phyloP scores from a whole-genome alignment of 208 protist species.

The Acanthamoeba castellanii region DNA sequence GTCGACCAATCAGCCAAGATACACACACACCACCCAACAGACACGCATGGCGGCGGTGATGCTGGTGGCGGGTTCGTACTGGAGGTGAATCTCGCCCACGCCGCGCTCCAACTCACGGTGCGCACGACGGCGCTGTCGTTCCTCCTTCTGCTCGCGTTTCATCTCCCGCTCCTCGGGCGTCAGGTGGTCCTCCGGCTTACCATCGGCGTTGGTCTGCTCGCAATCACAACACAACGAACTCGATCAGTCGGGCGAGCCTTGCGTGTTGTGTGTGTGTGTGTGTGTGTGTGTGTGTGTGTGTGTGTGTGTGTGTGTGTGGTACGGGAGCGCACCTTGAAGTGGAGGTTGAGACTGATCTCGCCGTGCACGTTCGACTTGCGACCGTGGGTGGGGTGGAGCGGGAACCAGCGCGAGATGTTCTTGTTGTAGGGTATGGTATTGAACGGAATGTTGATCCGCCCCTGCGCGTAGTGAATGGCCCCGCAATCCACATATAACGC shows the following conservation, averaged over 20 bases:
- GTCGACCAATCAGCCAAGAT: too few species aligned
- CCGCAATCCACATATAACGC: background rate
- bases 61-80: background rate
- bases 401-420: slow-evolving; percentile 36
- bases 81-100: slow-evolving; percentile 10
- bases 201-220: background rate
- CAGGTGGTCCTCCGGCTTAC: background rate
- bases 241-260: too few species aligned
- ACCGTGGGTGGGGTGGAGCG: background rate
- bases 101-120: background rate
- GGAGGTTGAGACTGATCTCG: slow-evolving; percentile 14
- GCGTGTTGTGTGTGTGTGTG: too few species aligned
- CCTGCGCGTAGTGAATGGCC: background rate
- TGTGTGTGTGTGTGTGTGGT: background rate
- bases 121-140: background rate
- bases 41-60: background rate
- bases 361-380: background rate
- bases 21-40: background rate
- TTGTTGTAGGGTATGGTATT: slow-evolving; percentile 17
- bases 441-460: slow-evolving; percentile 10
- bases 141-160: slow-evolving; percentile 6
- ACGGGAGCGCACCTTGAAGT: background rate
- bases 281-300: too few species aligned
- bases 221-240: background rate
- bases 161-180: background rate